Percentiles rank a stretch among this genome's conserved stretches.
Evolutionary conservation across 2,329 filamentous ascomycete species (phyloP).

Genomic region (Trichothecium roseum): DNA sequence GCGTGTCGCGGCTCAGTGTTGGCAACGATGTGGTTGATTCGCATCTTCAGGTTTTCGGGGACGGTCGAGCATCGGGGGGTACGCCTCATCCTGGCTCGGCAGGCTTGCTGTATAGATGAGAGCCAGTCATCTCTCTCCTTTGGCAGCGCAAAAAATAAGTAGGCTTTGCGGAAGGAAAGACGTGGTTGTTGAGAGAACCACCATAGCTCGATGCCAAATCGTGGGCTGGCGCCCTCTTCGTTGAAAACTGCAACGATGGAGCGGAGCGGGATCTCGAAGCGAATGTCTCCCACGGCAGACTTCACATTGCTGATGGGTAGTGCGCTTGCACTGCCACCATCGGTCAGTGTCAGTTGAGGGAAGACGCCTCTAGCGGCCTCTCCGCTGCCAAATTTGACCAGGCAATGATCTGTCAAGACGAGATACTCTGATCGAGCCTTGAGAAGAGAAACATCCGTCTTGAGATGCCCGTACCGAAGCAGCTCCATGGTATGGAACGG

Average conservation of each 20-base stretch:
- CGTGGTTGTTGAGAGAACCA: constrained; percentile 36
- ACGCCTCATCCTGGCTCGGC: constrained; percentile 25
- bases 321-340: constrained; percentile 2
- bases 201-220: constrained; percentile 45
- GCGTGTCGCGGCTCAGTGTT: constrained; percentile 26
- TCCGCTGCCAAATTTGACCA: constrained; percentile 39
- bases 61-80: constrained; percentile 24
- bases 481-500: constrained; percentile 27
- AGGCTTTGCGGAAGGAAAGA: constrained; percentile 34
- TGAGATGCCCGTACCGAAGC: constrained; percentile 35
- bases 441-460: constrained; percentile 36
- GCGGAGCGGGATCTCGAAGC: constrained; percentile 36
- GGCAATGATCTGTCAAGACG: constrained; percentile 38
- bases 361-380: constrained; percentile 37
- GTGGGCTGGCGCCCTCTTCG: constrained; percentile 36
- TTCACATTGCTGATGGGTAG: constrained; percentile 16
- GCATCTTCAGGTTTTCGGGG: constrained; percentile 34
- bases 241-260: constrained; percentile 42
- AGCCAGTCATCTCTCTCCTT: constrained; percentile 41
- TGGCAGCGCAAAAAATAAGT: constrained; percentile 37
- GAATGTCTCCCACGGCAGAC: constrained; percentile 23
- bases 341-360: constrained; percentile 28
- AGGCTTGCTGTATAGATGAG: constrained; percentile 31
- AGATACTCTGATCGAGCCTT: constrained; percentile 40
- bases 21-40: constrained; percentile 36